Evolutionary conservation across 805 yeast genomes (phyloP), one percentile per base, ranked within the genome.

Genomic region (Wickerhamomyces bisporus): DNA sequence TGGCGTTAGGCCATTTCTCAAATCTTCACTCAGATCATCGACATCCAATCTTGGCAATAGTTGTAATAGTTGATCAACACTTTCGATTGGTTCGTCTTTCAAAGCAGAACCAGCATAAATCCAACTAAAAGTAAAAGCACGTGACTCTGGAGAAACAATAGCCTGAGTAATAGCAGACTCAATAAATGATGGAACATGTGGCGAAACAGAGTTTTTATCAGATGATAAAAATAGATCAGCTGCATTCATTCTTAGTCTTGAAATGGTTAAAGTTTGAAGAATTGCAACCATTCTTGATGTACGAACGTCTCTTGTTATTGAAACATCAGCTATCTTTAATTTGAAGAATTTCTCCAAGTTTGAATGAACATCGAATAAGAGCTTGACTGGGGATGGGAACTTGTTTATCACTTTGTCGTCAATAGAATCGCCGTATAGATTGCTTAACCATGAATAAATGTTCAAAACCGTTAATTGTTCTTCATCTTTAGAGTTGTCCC

Each of bases 91-190:
- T 33, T 39, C 18, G 39, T 41, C n/a, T 35, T 38, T 26, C 39
- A 46, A 13, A 34, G 48, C 26, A 33, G 46, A 34, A 43, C 58
- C 32, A 0, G 89, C 81, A 40, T 68, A 62, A 3, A 73, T 60
- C 98, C 97, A 91, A 8, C 79, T 65, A 32, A 68, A 67, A 8
- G 82, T 73, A 54, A 75, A 86, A 14, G 68, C 58, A 41, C 98
- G 70, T 24, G 91, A 77, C 52, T 85, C 93, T 0, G 96, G 96
- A 1, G 91, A 70, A 24, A 86, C 65, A 14, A 89, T 72, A 2
- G 88, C 86, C 47, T 83, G 76, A 0, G 75, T 67, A 26, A 89
- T 65, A 12, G 93, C 86, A 3, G 88, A 70, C 58, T 91, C 98
- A 38, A 91, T 69, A 55, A 88, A 81, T 2, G 95, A 83, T 4